Base-by-base conservation (phyloP, 1,284 basidiomycete species). In the Boletellus deceptivus region DNA sequence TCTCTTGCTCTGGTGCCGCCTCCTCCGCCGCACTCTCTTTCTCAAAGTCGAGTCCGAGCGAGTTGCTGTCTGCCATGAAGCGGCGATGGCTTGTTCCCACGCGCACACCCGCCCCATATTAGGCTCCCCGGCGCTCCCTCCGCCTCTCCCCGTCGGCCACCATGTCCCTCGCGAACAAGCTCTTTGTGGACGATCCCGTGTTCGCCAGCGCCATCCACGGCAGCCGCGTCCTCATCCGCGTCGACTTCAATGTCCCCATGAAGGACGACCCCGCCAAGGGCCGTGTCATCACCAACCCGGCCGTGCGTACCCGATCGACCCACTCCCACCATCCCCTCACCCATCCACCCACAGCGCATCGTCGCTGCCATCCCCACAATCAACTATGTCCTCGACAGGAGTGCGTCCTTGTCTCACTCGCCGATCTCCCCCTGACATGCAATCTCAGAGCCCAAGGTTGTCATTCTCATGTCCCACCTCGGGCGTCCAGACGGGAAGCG, bases 161-260 rank as follows among this genome's bases (percentile, higher is more conserved):
- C 72, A 98, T 97, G 95, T 98, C 95, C 59, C 89, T 98, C 72
- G 88, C 95, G 36, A 93, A 87, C 77, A 98, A 96, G 72, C 83
- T 96, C 61, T 80, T 88, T 59, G 93, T 99, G 75, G 91, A 86
- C 59, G 96, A 98, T 75, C 78, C 95, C 68, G 45, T 11, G 9
- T 62, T 64, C 14, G 62, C 64, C 13, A 27, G 44, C 20, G 84
- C 90, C 64, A 86, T 98, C 77, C 85, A 84, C 66, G 90, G 78
- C 70, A 94, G 92, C 74, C 90, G 91, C 60, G 94, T 98, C 67
- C 87, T 98, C 64, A 93, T 97, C 70, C 89, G 93, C 59, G 92
- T 98, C 63, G 97, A 99, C 82, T 99, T 99, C 78, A 99, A 99
- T 75, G 96, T 99, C 60, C 96, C 96, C 58, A 84, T 92, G 75